A percentile compares a stretch with the other conserved stretches of the same genome.
Evolutionary conservation across 306 rosid genomes (phyloP).

Genomic region (Quercus bicolor): DNA sequence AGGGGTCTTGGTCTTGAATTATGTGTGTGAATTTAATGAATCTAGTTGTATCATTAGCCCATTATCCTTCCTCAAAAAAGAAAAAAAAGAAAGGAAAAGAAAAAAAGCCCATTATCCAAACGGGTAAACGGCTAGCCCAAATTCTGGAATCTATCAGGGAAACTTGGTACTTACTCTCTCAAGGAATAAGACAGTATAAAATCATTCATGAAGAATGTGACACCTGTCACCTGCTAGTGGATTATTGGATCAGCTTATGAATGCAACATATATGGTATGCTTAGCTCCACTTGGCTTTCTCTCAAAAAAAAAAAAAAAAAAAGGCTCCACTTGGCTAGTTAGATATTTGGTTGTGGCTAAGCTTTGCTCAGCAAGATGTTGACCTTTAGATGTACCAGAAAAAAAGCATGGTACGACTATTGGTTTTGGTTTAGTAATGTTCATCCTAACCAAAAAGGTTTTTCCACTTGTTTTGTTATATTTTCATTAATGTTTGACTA

Average conservation of each 20-base stretch:
- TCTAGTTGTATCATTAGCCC: background rate
- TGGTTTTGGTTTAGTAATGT: background rate
- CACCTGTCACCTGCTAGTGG: background rate
- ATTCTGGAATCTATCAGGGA: too few species aligned
- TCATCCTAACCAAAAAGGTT: too few species aligned
- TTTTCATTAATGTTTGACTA: background rate
- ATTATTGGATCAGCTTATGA: background rate
- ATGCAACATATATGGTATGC: background rate
- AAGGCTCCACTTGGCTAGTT: background rate
- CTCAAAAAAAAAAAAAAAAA: too few species aligned
- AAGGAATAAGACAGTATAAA: background rate
- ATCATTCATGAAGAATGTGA: background rate
- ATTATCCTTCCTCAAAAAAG: too few species aligned
- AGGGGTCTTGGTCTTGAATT: background rate
- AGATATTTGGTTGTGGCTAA: background rate
- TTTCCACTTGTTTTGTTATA: background rate
- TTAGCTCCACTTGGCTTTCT: background rate
- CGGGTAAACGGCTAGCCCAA: too few species aligned
- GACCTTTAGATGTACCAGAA: background rate
- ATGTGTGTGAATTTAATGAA: background rate
- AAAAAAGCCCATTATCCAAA: too few species aligned
- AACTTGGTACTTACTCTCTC: background rate
- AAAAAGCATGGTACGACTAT: background rate
- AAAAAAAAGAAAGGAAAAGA: too few species aligned
- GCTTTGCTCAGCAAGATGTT: constrained; percentile 8